These are phyloP conservation scores for Hortaea sp. DNA, from an alignment of 2,329 filamentous ascomycete species.

Conservation along the genomic window DNA sequence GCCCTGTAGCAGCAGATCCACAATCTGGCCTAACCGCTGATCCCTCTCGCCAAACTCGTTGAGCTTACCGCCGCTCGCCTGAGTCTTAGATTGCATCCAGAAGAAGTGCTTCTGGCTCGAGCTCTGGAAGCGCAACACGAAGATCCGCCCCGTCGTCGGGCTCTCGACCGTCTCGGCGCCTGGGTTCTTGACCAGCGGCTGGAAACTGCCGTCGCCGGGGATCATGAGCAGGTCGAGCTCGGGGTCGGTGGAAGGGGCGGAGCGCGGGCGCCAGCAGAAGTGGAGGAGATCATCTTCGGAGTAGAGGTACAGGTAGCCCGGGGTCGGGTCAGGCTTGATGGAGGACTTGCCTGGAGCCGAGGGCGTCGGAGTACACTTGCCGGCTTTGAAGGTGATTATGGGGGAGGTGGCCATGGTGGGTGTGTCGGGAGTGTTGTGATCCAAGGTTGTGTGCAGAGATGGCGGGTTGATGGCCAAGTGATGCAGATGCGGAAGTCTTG, in stretches of 20 bases:
- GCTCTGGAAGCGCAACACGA: slow-evolving; percentile 84
- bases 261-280: slow-evolving; percentile 91
- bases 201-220: slow-evolving; percentile 76
- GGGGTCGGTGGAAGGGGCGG: slow-evolving; percentile 57
- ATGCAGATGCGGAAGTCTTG: too few species aligned
- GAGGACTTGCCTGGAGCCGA: slow-evolving; percentile 38
- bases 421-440: not conserved
- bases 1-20: slow-evolving; percentile 74
- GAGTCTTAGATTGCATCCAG: slow-evolving; percentile 89
- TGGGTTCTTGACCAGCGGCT: slow-evolving; percentile 40
- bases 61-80: slow-evolving; percentile 58
- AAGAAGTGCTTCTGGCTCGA: slow-evolving; percentile 88
- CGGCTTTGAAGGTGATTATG: slow-evolving; percentile 93
- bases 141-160: slow-evolving; percentile 74
- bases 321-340: slow-evolving; percentile 61
- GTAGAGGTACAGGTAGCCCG: slow-evolving; percentile 88
- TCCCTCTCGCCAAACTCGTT: slow-evolving; percentile 79
- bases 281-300: slow-evolving; percentile 88
- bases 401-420: slow-evolving; percentile 67
- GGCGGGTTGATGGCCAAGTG: too few species aligned
- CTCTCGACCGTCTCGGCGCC: slow-evolving; percentile 51
- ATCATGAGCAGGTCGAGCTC: slow-evolving; percentile 91
- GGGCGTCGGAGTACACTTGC: slow-evolving; percentile 55
- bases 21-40: slow-evolving; percentile 76
- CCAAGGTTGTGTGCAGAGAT: too few species aligned